Conservation (phyloP, 257 asterid species). For the Solanum clarkiae region DNA sequence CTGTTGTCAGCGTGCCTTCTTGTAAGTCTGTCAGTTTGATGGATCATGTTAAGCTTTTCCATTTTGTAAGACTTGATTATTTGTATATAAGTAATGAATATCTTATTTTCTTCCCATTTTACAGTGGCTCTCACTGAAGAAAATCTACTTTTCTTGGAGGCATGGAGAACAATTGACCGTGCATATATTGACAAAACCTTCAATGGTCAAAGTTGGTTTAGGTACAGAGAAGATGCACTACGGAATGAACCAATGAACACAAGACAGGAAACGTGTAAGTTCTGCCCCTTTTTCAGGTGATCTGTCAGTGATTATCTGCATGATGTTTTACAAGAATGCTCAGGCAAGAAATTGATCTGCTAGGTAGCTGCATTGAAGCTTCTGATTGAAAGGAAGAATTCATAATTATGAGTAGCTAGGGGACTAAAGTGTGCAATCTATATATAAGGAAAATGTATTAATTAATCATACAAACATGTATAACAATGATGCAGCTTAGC, state of each 20-base stretch:
- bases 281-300: not conserved
- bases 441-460: not conserved
- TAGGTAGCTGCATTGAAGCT: not conserved
- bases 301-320: not conserved
- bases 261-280: constrained; percentile 87
- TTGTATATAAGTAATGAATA: not conserved
- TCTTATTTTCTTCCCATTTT: constrained; percentile 1
- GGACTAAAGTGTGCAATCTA: not conserved
- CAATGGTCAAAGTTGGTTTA: constrained; percentile 99
- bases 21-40: constrained; percentile 38
- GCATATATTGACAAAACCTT: constrained; percentile 90
- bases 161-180: constrained; percentile 95
- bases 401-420: not conserved
- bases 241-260: constrained; percentile 90
- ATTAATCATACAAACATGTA: not conserved
- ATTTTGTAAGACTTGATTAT: not conserved
- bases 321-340: not conserved
- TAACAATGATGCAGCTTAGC: not conserved
- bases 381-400: not conserved
- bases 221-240: constrained; percentile 87
- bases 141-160: constrained; percentile 89
- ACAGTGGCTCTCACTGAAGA: constrained; percentile 89
- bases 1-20: constrained; percentile 46
- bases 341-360: not conserved
- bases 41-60: not conserved